Base-by-base conservation (phyloP, 768 basidiomycete species). In the Kwoniella pini region DNA sequence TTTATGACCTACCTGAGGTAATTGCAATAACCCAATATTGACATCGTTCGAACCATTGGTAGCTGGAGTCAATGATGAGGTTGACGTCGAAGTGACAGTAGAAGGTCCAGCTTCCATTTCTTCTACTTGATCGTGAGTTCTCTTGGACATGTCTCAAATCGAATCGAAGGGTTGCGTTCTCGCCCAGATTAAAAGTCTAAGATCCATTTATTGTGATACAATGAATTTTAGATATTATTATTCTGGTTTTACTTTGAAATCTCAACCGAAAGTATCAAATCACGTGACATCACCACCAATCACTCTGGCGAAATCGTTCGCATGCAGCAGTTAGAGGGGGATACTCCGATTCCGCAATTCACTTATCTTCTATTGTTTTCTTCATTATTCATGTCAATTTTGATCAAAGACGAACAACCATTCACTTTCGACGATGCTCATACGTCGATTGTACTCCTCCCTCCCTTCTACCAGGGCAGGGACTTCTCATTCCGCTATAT, bases 401-500 rank as follows among this genome's bases (percentile, higher is more conserved):
- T 13, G 11, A 42, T 36, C 33, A 7, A 39, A 54, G 53, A n/a
- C n/a, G 9, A 44, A 10, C 57, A 45, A 4, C 15, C 4, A 54
- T 36, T 22, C 22, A 17, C 17, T n/a, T 6, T n/a, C 13, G 33
- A 26, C 17, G 40, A 63, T 63, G 58, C 38, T 69, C 24, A 57
- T 69, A 10, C 67, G 67, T 22, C 55, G 67, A 22, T 50, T 69
- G n/a, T 69, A 69, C 53, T 69, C 67, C 12, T 69, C 67, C 17
- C 44, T 51, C 39, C 62, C 63, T 19, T 57, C 45, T 2, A 43
- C 64, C 4, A n/a, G 57, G 46, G 57, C 57, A 12, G 48, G 48
- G 5, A 24, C 40, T n/a, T 36, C 43, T 27, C 19, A 42, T 26
- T 24, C 44, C 10, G 30, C 42, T 27, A 28, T 36, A 15, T 31